Evolutionary conservation across 805 yeast species (phyloP), one percentile per base, ranked within the genome.

Genomic region (Candida maris): DNA sequence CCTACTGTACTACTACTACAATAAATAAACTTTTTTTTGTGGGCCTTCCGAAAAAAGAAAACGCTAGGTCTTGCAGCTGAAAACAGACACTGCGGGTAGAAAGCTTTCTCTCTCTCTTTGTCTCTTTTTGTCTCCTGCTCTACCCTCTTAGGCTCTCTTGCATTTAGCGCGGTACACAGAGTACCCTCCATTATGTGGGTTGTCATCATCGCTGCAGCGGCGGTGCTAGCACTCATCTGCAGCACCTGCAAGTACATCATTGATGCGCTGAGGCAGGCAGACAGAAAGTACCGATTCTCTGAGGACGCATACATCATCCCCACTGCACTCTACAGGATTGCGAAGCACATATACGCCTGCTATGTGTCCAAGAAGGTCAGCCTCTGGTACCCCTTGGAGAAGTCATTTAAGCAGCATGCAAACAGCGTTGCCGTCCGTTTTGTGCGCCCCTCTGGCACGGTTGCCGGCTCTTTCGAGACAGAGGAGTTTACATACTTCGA

Each of bases 361-460:
- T 49, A 56, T 10, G 52, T 53, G 26, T 50, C 67, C 18, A 68
- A 68, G 26, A 63, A 58, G 37, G 75, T 80, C 35, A 79, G 80
- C 48, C 71, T 73, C 49, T 87, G 93, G 88, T 81, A 85, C 56
- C 46, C 62, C 13, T 77, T 87, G 47, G 94, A 83, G 47, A 45
- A 61, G 19, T 60, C 72, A n/a, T 88, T 71, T 3, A 37, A 52
- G 18, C 56, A 61, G 37, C 51, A 73, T 44, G 77, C 82, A 4
- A 58, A 77, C 44, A 68, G 68, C 25, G 52, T 60, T 13, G 94
- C 91, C 1, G 54, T 89, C n/a, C 65, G 75, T 2, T 88, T 79
- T 52, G 72, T 83, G 5, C 66, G 76, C 45, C 77, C 21, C 15
- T 8, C 18, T 18, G 21, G 20, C 12, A 10, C 19, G 19, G 24